Conservation (phyloP, 352 stramenopile genomes). For the Phytopythium sindhum region DNA sequence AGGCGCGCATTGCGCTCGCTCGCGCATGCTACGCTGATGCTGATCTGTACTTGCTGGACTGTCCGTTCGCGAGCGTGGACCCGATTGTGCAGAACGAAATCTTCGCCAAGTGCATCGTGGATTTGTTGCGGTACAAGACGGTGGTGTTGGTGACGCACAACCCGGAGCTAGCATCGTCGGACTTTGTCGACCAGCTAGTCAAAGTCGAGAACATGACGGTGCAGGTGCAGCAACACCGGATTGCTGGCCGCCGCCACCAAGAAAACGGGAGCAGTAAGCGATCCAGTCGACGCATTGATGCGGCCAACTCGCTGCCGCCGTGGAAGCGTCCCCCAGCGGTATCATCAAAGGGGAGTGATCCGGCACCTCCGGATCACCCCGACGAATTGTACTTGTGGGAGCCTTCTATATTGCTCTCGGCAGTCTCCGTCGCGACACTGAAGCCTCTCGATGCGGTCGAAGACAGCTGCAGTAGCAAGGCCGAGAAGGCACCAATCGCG, state of each 20-base stretch:
- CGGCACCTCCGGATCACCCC: neutral
- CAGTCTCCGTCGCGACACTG: neutral
- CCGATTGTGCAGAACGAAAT: conserved; percentile 58
- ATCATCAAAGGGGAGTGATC: neutral
- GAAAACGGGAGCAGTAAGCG: conserved; percentile 2
- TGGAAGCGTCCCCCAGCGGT: conserved; percentile 13
- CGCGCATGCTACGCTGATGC: conserved; percentile 54
- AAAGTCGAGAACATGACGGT: conserved; percentile 29
- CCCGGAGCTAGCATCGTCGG: conserved; percentile 39
- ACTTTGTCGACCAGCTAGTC: conserved; percentile 38
- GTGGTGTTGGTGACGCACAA: conserved; percentile 56
- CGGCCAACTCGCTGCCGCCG: conserved; percentile 27
- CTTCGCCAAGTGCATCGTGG: conserved; percentile 50
- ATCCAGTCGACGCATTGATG: conserved; percentile 17
- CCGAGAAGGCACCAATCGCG: conserved; percentile 4
- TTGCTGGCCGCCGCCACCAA: conserved; percentile 17
- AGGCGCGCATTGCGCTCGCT: conserved; percentile 50
- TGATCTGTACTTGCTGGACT: conserved; percentile 50
- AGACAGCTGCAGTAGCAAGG: neutral
- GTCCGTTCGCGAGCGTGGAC: conserved; percentile 52
- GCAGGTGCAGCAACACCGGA: conserved; percentile 23
- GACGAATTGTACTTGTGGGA: conserved; percentile 22
- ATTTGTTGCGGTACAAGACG: conserved; percentile 49
- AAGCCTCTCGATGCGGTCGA: neutral
- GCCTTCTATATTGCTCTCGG: conserved; percentile 7